These are phyloP conservation scores for Mortierella sp. DNA, from an alignment of 371 early-diverging fungal genomes.

Conservation along the genomic window DNA sequence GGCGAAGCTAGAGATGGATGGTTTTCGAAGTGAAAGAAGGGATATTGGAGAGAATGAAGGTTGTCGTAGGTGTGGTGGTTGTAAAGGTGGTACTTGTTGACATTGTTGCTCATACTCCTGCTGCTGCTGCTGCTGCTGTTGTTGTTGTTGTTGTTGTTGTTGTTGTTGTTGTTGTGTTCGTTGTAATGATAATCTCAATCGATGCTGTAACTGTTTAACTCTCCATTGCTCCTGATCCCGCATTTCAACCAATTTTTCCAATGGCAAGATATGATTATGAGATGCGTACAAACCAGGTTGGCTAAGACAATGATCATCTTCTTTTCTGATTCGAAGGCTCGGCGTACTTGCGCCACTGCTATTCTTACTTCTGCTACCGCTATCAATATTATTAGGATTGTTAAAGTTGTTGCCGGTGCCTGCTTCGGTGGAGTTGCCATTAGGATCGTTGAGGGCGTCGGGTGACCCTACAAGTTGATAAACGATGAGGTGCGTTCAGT, in stretches of 20 bases:
- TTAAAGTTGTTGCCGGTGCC: constrained; percentile 1
- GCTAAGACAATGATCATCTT: constrained; percentile 34
- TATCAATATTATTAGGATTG: neutral
- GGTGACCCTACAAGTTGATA: constrained; percentile 51
- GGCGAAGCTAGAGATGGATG: neutral
- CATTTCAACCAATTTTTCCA: constrained; percentile 32
- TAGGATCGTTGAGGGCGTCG: constrained; percentile 25
- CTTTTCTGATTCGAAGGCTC: constrained; percentile 3
- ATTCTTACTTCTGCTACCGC: neutral
- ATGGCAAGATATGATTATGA: constrained; percentile 48
- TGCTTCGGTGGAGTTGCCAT: neutral
- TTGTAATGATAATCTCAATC: constrained; percentile 8
- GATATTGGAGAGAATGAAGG: constrained; percentile 3
- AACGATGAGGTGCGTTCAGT: constrained; percentile 39
- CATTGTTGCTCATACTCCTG: neutral
- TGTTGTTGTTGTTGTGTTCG: constrained; percentile 8
- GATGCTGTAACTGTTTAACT: constrained; percentile 5
- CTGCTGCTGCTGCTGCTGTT: constrained; percentile 7
- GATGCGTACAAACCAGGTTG: constrained; percentile 48
- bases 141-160: neutral
- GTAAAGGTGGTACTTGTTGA: neutral
- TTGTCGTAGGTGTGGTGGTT: neutral
- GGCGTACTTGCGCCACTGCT: neutral
- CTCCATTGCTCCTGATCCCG: constrained; percentile 36
- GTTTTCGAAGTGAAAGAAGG: neutral